Percentiles rank a stretch among this genome's conserved stretches.
phyloP scores from a whole-genome alignment of 2,329 filamentous ascomycete genomes.

The Clonostachys solani region DNA sequence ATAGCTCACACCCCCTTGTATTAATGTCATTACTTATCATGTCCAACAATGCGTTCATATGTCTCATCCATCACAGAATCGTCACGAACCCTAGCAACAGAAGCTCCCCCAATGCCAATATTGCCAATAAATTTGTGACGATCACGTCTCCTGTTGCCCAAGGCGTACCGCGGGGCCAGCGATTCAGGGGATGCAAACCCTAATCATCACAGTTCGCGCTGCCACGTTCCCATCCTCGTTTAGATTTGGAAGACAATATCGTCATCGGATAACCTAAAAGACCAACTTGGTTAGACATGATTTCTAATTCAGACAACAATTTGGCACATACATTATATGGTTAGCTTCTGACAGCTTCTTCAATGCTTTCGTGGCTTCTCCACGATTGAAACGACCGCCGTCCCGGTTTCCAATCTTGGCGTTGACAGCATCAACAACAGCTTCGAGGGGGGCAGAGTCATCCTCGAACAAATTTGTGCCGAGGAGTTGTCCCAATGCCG shows the following conservation, averaged over 20 bases:
- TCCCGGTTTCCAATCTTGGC: conserved; percentile 49
- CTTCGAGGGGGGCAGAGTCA: conserved; percentile 73
- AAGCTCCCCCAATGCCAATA: too few relatives aligned
- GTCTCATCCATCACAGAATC: too few relatives aligned
- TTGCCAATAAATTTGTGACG: too few relatives aligned
- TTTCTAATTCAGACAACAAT: not conserved
- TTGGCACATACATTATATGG: conserved; percentile 78
- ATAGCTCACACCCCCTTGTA: too few relatives aligned
- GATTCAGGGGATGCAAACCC: too few relatives aligned
- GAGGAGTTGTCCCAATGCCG: conserved; percentile 77
- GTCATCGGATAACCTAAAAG: conserved; percentile 50
- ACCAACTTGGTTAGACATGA: conserved; percentile 10
- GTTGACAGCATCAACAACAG: conserved; percentile 78
- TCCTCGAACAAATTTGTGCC: conserved; percentile 81
- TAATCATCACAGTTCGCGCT: not conserved
- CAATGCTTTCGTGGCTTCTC: conserved; percentile 74
- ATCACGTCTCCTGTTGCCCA: too few relatives aligned
- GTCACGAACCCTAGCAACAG: too few relatives aligned
- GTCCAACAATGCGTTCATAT: too few relatives aligned
- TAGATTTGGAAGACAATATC: conserved; percentile 69
- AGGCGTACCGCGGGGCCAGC: too few relatives aligned
- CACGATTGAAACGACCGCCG: conserved; percentile 59
- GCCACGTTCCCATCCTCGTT: conserved; percentile 4
- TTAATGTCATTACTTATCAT: too few relatives aligned
- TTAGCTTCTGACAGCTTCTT: conserved; percentile 78